These are phyloP conservation scores for Zopfia rhizophila DNA, from an alignment of 2,329 filamentous ascomycete species.

Conservation along the genomic window DNA sequence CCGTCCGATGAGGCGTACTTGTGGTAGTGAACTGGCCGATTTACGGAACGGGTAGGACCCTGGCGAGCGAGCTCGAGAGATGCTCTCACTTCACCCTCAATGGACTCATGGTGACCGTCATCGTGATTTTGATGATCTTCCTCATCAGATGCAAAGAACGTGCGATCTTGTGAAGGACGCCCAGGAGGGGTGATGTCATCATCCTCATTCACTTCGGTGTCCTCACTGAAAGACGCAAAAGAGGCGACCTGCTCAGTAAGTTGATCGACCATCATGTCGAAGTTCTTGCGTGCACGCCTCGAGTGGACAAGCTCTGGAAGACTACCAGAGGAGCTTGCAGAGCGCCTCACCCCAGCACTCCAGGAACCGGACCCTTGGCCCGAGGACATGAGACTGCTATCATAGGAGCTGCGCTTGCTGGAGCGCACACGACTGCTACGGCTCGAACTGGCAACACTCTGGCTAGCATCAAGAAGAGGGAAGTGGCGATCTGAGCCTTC, in stretches of 20 bases:
- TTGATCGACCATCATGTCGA: conserved; percentile 43
- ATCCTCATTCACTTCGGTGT: conserved; percentile 30
- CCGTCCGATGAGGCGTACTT: conserved; percentile 47
- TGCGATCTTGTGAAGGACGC: conserved; percentile 31
- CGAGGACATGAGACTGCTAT: conserved; percentile 63
- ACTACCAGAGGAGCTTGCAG: conserved; percentile 51
- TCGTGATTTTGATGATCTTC: conserved; percentile 24
- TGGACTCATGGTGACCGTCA: conserved; percentile 8
- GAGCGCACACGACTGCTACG: conserved; percentile 63
- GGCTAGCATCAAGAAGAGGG: conserved; percentile 54
- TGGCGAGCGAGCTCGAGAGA: conserved; percentile 40
- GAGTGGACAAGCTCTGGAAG: conserved; percentile 52
- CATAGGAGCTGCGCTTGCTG: conserved; percentile 67
- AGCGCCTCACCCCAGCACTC: conserved; percentile 47
- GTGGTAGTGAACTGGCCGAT: conserved; percentile 32
- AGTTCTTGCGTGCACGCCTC: conserved; percentile 43
- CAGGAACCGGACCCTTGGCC: conserved; percentile 43
- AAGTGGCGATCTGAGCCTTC: conserved; percentile 60
- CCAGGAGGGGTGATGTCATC: conserved; percentile 44
- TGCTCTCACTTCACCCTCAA: conserved; percentile 34
- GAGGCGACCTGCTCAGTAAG: conserved; percentile 45
- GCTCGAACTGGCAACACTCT: conserved; percentile 53
- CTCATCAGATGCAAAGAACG: conserved; percentile 43
- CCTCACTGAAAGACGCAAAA: conserved; percentile 35
- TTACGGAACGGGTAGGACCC: conserved; percentile 32